Evolutionary conservation across 306 rosid species (phyloP).

Genomic region (Lupinus albus): DNA sequence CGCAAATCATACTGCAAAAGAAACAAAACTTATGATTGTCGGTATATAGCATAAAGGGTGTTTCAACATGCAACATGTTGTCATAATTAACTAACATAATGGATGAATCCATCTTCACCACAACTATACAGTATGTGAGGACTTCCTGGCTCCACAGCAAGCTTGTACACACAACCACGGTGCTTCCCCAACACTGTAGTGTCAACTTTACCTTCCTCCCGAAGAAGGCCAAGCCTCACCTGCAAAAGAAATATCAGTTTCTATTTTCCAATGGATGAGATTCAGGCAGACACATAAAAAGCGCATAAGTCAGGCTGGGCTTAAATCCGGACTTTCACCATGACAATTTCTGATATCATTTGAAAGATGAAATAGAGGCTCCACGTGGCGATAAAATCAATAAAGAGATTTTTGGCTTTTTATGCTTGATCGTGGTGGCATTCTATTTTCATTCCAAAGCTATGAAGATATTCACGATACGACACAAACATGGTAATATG

Average conservation of each 20-base stretch:
- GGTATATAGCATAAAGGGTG: conserved; percentile 39
- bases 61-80: conserved; percentile 36
- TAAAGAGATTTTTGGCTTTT: not conserved
- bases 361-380: conserved; percentile 18
- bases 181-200: conserved; percentile 59
- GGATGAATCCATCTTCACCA: conserved; percentile 66
- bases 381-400: conserved; percentile 19
- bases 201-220: conserved; percentile 52
- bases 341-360: not conserved
- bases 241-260: conserved; percentile 32
- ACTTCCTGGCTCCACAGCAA: conserved; percentile 73
- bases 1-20: conserved; percentile 69
- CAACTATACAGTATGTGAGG: conserved; percentile 62
- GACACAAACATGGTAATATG: not conserved
- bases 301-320: conserved; percentile 4
- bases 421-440: conserved; percentile 26
- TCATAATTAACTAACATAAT: conserved; percentile 58
- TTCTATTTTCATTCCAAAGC: not conserved
- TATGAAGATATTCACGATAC: not conserved
- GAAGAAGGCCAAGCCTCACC: conserved; percentile 62
- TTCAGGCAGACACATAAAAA: conserved; percentile 19
- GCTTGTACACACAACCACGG: conserved; percentile 56
- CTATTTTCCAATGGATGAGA: conserved; percentile 28
- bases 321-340: conserved; percentile 4
- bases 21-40: conserved; percentile 48